Percentiles rank a stretch among this genome's conserved stretches.
phyloP scores from a whole-genome alignment of 441 rosid species.

The Jatropha podagrica region DNA sequence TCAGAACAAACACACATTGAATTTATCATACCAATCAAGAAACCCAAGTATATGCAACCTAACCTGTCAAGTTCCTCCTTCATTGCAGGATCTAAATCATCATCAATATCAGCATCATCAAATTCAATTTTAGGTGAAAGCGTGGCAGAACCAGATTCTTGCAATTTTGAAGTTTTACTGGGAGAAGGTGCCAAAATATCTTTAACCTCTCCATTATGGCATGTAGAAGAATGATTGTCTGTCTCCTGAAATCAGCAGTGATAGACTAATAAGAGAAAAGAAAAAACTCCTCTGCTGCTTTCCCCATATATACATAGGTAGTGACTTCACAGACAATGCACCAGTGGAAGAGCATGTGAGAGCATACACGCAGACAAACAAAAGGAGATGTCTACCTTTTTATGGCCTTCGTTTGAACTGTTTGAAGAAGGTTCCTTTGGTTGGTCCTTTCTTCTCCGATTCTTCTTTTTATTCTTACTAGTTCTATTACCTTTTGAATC shows the following conservation, averaged over 20 bases:
- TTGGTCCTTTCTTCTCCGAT: slow-evolving; percentile 66
- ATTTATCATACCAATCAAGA: slow-evolving; percentile 1
- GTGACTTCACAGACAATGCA: not conserved
- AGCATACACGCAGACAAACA: not conserved
- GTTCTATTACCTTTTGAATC: slow-evolving; percentile 67
- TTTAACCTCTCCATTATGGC: slow-evolving; percentile 39
- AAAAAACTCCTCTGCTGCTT: not conserved
- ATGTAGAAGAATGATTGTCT: slow-evolving; percentile 36
- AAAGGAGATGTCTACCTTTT: slow-evolving; percentile 40
- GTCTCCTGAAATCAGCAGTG: slow-evolving; percentile 40
- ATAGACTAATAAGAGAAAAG: not conserved
- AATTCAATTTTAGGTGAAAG: slow-evolving; percentile 52
- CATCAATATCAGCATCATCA: slow-evolving; percentile 78
- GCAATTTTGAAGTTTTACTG: slow-evolving; percentile 42
- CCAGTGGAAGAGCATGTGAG: not conserved
- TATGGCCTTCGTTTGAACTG: slow-evolving; percentile 36
- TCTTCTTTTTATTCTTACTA: slow-evolving; percentile 77
- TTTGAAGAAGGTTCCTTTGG: slow-evolving; percentile 40
- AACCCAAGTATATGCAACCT: not conserved
- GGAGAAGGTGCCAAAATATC: slow-evolving; percentile 34
- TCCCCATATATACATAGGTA: not conserved
- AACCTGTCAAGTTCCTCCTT: slow-evolving; percentile 88
- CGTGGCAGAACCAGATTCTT: slow-evolving; percentile 47
- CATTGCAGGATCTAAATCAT: slow-evolving; percentile 89
- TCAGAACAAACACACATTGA: not conserved